Base-by-base conservation (phyloP, 192 early-diverging fungal species). In the Phlyctochytrium bullatum region DNA sequence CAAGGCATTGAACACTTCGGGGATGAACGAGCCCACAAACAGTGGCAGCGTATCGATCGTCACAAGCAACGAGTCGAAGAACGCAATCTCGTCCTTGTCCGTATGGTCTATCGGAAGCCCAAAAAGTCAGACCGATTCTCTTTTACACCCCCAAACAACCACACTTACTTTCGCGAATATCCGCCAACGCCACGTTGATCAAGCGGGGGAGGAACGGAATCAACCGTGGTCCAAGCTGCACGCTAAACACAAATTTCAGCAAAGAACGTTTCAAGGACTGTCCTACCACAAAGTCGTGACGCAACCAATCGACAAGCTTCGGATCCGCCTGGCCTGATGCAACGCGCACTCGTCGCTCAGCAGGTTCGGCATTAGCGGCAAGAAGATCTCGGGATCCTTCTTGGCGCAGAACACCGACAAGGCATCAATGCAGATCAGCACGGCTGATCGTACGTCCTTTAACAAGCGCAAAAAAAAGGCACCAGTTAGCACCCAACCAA, bases 181-280 rank as follows among this genome's bases (percentile, higher is more conserved):
- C 36, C 36, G 32, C 79, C 40, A 95, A 78, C 20, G 93, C 81
- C 25, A 79, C 61, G 31, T 91, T 93, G 82, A 98, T 88, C 54
- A 93, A 90, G 76, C 90, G 89, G 61, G 92, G 90, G 62, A 98
- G 72, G 68, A 75, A 81, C 3, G 94, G 90, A 17, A 95, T 83
- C 20, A 88, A 78, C 33, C 91, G 88, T 50, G 91, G 71, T 27
- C 91, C 92, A 27, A 96, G 81, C 63, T 88, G 87, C 57, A 79
- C 78, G 73, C 86, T 77, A 47, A 52, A 67, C 20, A n/a, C 25
- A 0, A 58, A 17, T 56, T 4, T n/a, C 27, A 27, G 28, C 6
- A n/a, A 20, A 47, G 50, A 36, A 36, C 24, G 2, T 3, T 56
- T 56, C 2, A 36, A 30, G 61, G 25, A 20, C 2, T 17, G 6